Conservation (phyloP, 1,284 basidiomycete genomes). For the Ceratobasidium sp. region DNA sequence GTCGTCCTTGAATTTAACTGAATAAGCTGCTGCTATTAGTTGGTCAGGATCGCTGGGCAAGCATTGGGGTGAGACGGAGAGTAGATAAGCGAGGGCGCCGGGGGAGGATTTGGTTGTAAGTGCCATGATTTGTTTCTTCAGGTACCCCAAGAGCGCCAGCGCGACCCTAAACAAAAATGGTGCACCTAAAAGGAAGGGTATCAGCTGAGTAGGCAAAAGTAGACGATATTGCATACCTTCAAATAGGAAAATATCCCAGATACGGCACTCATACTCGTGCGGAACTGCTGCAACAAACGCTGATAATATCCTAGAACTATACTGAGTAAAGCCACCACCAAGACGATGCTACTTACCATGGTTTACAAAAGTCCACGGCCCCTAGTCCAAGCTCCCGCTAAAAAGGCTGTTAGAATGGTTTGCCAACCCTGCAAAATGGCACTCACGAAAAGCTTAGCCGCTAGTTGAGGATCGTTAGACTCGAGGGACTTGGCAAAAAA, state of each 20-base stretch:
- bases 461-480: slow-evolving; percentile 69
- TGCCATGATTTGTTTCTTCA: slow-evolving; percentile 55
- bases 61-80: slow-evolving; percentile 58
- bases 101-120: slow-evolving; percentile 59
- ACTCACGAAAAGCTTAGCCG: slow-evolving; percentile 72
- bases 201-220: neutral
- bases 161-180: slow-evolving; percentile 84
- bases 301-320: slow-evolving; percentile 64
- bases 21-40: slow-evolving; percentile 69
- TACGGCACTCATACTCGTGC: slow-evolving; percentile 75
- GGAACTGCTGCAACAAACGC: slow-evolving; percentile 85
- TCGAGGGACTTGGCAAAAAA: slow-evolving; percentile 82
- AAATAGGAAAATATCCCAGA: slow-evolving; percentile 89
- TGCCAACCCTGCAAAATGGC: neutral
- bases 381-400: slow-evolving; percentile 64
- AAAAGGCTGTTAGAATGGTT: slow-evolving; percentile 48
- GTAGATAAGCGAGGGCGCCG: slow-evolving; percentile 63
- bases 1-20: slow-evolving; percentile 83
- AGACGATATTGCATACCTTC: slow-evolving; percentile 67
- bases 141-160: slow-evolving; percentile 72
- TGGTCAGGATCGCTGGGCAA: slow-evolving; percentile 62
- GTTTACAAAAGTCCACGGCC: slow-evolving; percentile 66
- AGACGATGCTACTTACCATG: slow-evolving; percentile 62
- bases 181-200: slow-evolving; percentile 64
- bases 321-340: neutral